phyloP scores from a whole-genome alignment of 1,284 basidiomycete species.

The Cryptococcus floricola region DNA sequence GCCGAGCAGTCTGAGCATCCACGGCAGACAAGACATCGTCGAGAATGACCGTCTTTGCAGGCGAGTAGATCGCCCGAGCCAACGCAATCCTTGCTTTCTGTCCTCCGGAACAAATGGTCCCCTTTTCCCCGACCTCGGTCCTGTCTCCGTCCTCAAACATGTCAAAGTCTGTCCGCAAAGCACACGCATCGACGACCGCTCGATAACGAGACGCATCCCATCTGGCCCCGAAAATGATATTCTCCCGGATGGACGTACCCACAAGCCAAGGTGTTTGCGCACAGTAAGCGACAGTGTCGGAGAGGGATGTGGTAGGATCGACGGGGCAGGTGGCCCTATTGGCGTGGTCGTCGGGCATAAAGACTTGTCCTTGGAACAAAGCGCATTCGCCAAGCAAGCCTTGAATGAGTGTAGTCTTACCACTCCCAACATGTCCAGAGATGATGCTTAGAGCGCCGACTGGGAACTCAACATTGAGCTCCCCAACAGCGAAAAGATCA shows the following conservation, averaged over 20 bases:
- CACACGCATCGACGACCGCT: slow-evolving; percentile 53
- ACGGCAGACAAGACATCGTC: slow-evolving; percentile 48
- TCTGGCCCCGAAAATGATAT: slow-evolving; percentile 54
- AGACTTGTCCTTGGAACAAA: slow-evolving; percentile 52
- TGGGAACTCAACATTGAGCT: slow-evolving; percentile 52
- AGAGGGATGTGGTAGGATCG: slow-evolving; percentile 50
- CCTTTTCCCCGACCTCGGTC: slow-evolving; percentile 59
- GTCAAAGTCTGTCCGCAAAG: slow-evolving; percentile 53
- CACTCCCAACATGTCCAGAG: slow-evolving; percentile 53
- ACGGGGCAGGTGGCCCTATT: slow-evolving; percentile 47
- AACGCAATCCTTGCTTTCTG: slow-evolving; percentile 49
- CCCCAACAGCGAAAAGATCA: slow-evolving; percentile 50
- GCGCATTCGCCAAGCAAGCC: slow-evolving; percentile 56
- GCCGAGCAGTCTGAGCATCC: slow-evolving; percentile 51
- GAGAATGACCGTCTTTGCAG: slow-evolving; percentile 43
- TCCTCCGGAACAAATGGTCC: slow-evolving; percentile 52
- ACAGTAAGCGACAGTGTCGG: slow-evolving; percentile 55
- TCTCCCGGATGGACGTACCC: slow-evolving; percentile 55
- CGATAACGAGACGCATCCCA: slow-evolving; percentile 52
- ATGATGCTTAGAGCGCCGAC: slow-evolving; percentile 46
- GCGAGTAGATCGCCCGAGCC: slow-evolving; percentile 46
- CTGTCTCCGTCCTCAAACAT: slow-evolving; percentile 55
- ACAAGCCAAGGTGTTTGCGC: slow-evolving; percentile 56
- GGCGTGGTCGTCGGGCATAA: slow-evolving; percentile 53
- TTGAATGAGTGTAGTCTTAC: slow-evolving; percentile 67